A percentile compares a stretch with the other conserved stretches of the same genome.
Evolutionary conservation across 2,329 filamentous ascomycete species (phyloP).

Genomic region (Drechslera avenae): DNA sequence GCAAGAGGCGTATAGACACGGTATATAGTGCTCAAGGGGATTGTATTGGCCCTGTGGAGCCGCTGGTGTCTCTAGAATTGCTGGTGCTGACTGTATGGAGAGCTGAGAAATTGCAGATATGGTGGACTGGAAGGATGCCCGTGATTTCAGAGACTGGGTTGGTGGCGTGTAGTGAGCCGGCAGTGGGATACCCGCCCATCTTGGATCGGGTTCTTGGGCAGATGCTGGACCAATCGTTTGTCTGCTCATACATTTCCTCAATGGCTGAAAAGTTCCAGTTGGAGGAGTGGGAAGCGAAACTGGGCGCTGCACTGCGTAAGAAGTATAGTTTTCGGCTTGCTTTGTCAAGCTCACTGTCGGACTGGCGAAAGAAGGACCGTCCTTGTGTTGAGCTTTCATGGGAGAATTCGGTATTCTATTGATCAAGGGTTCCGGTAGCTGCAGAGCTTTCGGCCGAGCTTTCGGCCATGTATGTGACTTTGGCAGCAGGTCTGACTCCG

Average conservation of each 20-base stretch:
- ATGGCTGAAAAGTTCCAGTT: conserved; percentile 3
- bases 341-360: conserved; percentile 8
- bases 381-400: conserved; percentile 9
- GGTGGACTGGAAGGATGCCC: conserved; percentile 30
- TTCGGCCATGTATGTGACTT: conserved; percentile 9
- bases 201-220: conserved; percentile 13
- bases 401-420: conserved; percentile 15
- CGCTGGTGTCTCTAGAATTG: conserved; percentile 13
- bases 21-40: conserved; percentile 37
- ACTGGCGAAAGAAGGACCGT: conserved; percentile 6
- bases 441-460: conserved; percentile 5
- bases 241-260: conserved; percentile 11
- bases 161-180: conserved; percentile 25
- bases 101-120: conserved; percentile 7
- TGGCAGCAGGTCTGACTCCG: conserved; percentile 24
- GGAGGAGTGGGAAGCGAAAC: conserved; percentile 13
- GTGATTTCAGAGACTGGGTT: conserved; percentile 11
- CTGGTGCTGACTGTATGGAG: conserved; percentile 26
- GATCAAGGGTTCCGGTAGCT: conserved; percentile 5
- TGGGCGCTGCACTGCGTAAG: not conserved
- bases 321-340: conserved; percentile 10
- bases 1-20: conserved; percentile 35
- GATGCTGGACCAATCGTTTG: conserved; percentile 19
- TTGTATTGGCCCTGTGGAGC: conserved; percentile 32
- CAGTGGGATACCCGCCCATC: conserved; percentile 22